phyloP scores from a whole-genome alignment of 139 green algal genomes.

The Micractinium conductrix region DNA sequence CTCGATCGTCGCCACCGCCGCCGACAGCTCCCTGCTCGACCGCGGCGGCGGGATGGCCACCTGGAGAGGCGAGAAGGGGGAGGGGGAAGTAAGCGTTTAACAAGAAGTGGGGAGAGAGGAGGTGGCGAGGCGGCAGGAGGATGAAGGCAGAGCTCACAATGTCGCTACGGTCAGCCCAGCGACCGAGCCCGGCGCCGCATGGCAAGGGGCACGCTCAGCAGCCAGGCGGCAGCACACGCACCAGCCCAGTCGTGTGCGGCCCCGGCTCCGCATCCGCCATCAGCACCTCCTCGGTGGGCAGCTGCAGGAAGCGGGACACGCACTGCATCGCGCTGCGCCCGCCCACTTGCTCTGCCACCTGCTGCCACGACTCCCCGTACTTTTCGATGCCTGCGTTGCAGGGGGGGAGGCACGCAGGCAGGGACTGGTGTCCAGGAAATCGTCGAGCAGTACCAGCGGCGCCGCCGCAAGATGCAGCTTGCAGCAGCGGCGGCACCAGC shows the following conservation, averaged over 20 bases:
- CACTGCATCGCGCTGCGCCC: conserved; percentile 84
- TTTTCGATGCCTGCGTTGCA: conserved; percentile 83
- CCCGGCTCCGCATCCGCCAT: neutral
- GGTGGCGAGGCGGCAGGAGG: too few relatives aligned
- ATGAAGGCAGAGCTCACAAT: too few relatives aligned
- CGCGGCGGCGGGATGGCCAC: conserved; percentile 25
- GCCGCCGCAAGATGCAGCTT: too few relatives aligned
- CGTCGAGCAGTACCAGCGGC: too few relatives aligned
- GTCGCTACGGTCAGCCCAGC: too few relatives aligned
- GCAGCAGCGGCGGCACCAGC: too few relatives aligned
- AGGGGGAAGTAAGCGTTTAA: too few relatives aligned
- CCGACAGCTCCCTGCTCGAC: conserved; percentile 2
- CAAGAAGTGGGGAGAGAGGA: too few relatives aligned
- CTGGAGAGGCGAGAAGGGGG: neutral
- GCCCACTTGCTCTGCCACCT: conserved; percentile 89
- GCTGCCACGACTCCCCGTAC: conserved; percentile 85
- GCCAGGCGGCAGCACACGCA: too few relatives aligned
- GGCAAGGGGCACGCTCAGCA: too few relatives aligned
- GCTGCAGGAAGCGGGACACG: conserved; percentile 86
- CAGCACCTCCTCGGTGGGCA: conserved; percentile 90
- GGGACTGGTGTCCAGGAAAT: too few relatives aligned
- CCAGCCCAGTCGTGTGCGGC: conserved; percentile 2
- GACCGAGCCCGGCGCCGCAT: too few relatives aligned
- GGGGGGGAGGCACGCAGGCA: neutral
- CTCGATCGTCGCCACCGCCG: neutral